Conservation (phyloP, 768 basidiomycete species). For the Termitomyces heimii region DNA sequence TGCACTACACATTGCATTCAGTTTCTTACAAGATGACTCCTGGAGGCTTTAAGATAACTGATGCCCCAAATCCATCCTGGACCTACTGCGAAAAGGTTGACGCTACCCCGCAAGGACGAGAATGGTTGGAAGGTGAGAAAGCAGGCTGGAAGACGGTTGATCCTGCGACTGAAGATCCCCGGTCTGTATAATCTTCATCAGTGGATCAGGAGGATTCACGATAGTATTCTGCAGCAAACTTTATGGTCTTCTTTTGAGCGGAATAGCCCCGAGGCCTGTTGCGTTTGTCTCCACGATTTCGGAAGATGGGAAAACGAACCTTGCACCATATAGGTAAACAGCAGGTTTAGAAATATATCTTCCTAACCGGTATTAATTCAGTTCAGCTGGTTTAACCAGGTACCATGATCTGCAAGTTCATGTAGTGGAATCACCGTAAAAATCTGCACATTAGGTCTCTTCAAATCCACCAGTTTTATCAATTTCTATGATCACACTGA, state of each 20-base stretch:
- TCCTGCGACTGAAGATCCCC: slow-evolving; percentile 25
- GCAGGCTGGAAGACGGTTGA: slow-evolving; percentile 34
- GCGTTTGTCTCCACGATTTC: slow-evolving; percentile 65
- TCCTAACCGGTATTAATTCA: not conserved
- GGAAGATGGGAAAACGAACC: slow-evolving; percentile 44
- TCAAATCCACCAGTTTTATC: slow-evolving; percentile 63
- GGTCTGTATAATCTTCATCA: slow-evolving; percentile 16
- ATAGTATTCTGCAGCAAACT: slow-evolving; percentile 18
- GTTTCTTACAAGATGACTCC: slow-evolving; percentile 15
- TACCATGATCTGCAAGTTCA: slow-evolving; percentile 1
- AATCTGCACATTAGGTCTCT: slow-evolving; percentile 34
- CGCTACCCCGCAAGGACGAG: slow-evolving; percentile 27
- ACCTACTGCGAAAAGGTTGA: slow-evolving; percentile 28
- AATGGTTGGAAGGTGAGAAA: slow-evolving; percentile 39
- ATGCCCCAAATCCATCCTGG: slow-evolving; percentile 34
- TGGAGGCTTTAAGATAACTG: slow-evolving; percentile 22
- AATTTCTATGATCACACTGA: slow-evolving; percentile 25
- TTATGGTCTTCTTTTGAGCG: slow-evolving; percentile 46
- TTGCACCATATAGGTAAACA: slow-evolving; percentile 50
- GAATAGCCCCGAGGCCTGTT: slow-evolving; percentile 60
- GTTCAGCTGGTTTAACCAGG: slow-evolving; percentile 40
- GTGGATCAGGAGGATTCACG: not conserved
- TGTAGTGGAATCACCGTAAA: slow-evolving; percentile 9
- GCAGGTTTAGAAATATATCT: not conserved
- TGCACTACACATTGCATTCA: not conserved